Percentiles rank a stretch among this genome's conserved stretches.
phyloP scores from a whole-genome alignment of 2,329 filamentous ascomycete genomes.

The Emericellopsis cladophorae region DNA sequence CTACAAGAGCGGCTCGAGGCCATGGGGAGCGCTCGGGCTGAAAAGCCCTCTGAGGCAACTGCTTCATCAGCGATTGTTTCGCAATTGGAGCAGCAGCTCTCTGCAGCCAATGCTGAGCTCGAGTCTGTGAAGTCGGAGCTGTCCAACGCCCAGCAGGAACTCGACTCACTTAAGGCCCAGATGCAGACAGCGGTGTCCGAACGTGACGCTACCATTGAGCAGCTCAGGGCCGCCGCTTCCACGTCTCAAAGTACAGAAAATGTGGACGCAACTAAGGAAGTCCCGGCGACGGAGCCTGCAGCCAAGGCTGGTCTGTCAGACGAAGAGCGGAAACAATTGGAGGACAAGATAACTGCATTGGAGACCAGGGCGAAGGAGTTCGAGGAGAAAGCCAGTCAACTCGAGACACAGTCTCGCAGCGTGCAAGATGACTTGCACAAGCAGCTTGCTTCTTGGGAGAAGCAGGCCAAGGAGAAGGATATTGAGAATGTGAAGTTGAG shows the following conservation, averaged over 20 bases:
- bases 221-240: conserved; percentile 18
- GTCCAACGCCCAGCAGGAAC: conserved; percentile 50
- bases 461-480: no score
- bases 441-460: no score
- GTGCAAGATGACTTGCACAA: no score
- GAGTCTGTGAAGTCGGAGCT: conserved; percentile 56
- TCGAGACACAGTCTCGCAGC: conserved; percentile 12
- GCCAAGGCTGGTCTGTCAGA: conserved; percentile 28
- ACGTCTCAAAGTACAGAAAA: conserved; percentile 3
- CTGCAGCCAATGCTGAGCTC: conserved; percentile 44
- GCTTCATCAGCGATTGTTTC: conserved; percentile 31
- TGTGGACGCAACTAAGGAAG: conserved; percentile 4
- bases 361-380: conserved; percentile 51
- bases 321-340: conserved; percentile 46
- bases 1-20: conserved; percentile 17
- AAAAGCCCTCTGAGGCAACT: conserved; percentile 19
- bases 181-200: conserved; percentile 50
- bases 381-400: conserved; percentile 49
- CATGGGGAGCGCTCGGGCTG: conserved; percentile 15
- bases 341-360: conserved; percentile 47
- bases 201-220: conserved; percentile 44
- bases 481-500: no score
- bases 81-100: conserved; percentile 36
- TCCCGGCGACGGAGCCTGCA: background rate
- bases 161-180: conserved; percentile 41